Percentiles rank a stretch among this genome's conserved stretches.
Conservation (phyloP, 2,329 filamentous ascomycete genomes). For the Huntiella decipiens region DNA sequence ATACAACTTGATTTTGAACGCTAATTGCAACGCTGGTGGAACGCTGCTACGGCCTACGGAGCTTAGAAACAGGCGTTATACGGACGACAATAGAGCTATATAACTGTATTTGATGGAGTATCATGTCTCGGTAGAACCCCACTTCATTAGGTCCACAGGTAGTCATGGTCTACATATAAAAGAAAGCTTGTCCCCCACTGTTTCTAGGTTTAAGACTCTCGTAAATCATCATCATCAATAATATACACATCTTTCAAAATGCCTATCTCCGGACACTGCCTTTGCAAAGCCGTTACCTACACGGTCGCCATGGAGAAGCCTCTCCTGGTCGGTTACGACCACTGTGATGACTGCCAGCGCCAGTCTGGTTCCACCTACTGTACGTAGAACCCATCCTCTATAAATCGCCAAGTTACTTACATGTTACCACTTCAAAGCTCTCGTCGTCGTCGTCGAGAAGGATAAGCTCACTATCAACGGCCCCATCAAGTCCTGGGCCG, state of each 20-base stretch:
- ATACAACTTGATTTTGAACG: too few relatives aligned
- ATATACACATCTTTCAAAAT: constrained; percentile 20
- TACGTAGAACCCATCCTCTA: constrained; percentile 19
- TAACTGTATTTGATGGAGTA: too few relatives aligned
- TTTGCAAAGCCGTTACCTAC: constrained; percentile 56
- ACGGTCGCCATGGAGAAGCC: constrained; percentile 32
- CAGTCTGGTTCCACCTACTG: constrained; percentile 52
- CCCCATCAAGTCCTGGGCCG: constrained; percentile 44
- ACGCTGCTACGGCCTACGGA: too few relatives aligned
- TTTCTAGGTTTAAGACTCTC: too few relatives aligned
- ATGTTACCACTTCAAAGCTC: constrained; percentile 23
- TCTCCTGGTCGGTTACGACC: constrained; percentile 43
- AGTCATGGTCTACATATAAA: too few relatives aligned
- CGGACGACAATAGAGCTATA: too few relatives aligned
- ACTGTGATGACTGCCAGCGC: constrained; percentile 56
- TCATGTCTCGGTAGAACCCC: too few relatives aligned
- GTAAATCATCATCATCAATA: too few relatives aligned
- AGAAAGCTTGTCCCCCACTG: too few relatives aligned
- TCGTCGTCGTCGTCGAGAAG: constrained; percentile 47
- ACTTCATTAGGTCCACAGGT: too few relatives aligned
- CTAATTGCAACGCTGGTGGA: too few relatives aligned
- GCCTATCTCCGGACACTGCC: constrained; percentile 50
- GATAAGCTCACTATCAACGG: constrained; percentile 44
- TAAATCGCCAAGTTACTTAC: background rate
- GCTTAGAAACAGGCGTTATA: too few relatives aligned